Conservation (phyloP, 306 rosid species). For the Malus orientalis region DNA sequence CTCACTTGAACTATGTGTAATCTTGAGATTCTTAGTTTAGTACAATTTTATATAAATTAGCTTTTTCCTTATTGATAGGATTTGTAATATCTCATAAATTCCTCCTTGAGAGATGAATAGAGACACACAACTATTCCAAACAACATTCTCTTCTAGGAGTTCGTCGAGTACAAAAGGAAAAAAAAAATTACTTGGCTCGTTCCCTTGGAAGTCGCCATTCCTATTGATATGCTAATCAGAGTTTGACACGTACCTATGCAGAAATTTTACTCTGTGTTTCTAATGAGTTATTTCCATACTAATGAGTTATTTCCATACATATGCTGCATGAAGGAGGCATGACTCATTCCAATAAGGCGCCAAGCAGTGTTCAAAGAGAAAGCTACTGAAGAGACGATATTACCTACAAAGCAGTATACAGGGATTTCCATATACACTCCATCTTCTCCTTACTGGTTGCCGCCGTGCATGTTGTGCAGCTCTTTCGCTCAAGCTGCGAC, state of each 20-base stretch:
- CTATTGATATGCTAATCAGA: neutral
- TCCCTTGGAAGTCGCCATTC: neutral
- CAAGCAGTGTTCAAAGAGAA: neutral
- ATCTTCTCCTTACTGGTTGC: neutral
- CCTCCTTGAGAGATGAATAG: too few relatives aligned
- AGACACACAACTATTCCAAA: too few relatives aligned
- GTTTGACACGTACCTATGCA: neutral
- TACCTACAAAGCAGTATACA: neutral
- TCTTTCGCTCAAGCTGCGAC: conserved; percentile 52
- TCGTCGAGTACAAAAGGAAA: neutral
- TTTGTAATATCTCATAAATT: too few relatives aligned
- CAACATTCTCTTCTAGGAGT: neutral
- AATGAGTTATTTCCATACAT: neutral
- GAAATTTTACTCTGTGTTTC: neutral
- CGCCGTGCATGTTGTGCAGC: neutral
- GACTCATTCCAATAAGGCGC: neutral
- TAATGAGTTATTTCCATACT: neutral
- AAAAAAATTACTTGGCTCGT: neutral
- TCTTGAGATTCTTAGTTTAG: too few relatives aligned
- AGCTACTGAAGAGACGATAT: neutral
- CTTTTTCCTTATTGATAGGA: too few relatives aligned
- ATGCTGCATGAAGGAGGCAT: neutral
- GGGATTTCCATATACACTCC: conserved; percentile 10
- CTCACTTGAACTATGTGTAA: too few relatives aligned
- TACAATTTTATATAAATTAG: too few relatives aligned